phyloP scores from a whole-genome alignment of 78 protist species.

The Dictyostelium intermedium region DNA sequence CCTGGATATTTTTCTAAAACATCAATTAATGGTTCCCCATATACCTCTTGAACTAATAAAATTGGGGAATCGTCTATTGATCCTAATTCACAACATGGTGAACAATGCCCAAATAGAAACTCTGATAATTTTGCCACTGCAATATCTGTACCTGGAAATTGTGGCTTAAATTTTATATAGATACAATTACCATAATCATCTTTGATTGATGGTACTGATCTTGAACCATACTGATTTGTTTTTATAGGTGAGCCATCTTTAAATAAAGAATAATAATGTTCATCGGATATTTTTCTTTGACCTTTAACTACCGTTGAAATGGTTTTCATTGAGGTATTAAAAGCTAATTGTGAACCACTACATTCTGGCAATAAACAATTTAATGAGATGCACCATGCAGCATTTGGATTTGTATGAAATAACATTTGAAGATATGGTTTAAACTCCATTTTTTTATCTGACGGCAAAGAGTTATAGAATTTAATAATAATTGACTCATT shows the following conservation, averaged over 20 bases:
- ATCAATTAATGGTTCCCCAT: neutral
- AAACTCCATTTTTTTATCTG: neutral
- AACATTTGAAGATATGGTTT: neutral
- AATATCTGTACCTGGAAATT: neutral
- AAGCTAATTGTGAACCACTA: neutral
- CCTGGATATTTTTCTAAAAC: neutral
- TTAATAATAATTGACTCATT: neutral
- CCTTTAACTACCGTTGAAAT: neutral
- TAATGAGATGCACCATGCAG: neutral
- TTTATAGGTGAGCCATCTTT: neutral
- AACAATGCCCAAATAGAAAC: neutral
- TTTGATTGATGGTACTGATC: neutral
- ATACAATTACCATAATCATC: neutral
- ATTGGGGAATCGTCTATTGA: neutral
- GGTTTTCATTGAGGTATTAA: neutral
- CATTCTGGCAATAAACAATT: neutral
- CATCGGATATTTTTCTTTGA: neutral
- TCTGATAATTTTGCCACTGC: neutral
- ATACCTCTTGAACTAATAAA: neutral
- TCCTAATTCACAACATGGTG: neutral
- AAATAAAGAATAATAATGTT: neutral
- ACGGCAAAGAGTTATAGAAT: neutral
- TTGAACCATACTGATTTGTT: neutral
- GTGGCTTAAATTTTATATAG: neutral
- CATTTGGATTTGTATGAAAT: neutral